Evolutionary conservation across 1,284 basidiomycete species (phyloP), one percentile per base, ranked within the genome.

Genomic region (Cutaneotrichosporon cavernicola): DNA sequence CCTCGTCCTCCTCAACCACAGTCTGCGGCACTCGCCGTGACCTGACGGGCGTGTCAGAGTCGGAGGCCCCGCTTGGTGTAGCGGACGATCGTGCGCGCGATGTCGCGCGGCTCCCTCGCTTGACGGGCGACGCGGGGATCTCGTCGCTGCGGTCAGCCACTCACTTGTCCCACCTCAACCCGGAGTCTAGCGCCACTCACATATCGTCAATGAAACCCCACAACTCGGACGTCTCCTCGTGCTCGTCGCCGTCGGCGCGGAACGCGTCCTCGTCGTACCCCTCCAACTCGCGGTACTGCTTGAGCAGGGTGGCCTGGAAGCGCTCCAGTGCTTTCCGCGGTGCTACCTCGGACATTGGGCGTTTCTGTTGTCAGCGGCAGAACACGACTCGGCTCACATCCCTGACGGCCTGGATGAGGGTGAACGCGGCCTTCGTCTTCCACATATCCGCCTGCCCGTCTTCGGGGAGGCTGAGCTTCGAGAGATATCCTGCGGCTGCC

Each of bases 391-490:
- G 7, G 80, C 87, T 62, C 62, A 92, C 91, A 60, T 83, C 80
- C 69, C 86, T 83, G 57, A 90, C 82, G 69, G 86, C 84, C 22
- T 81, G 79, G 31, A 88, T 78, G 16, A 91, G 81, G 16, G 90
- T 81, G 60, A 88, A 84, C 18, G 90, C 76, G 43, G 86, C 86
- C 62, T 87, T 84, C 60, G 90, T 79, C 65, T 86, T 85, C 69
- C 83, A 82, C 21, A 84, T 81, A 61, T 90, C 88, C 1, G 89
- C 81, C 26, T 86, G 84, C 7, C 73, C 70, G 9, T 63, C 65
- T 32, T 88, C 85, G 0, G 89, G 88, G 14, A 97, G 81, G 71
- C 89, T 84, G 2, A 98, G 82, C 73, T 95, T 92, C 49, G 85
- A 83, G 2, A 98, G 84, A 47, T 91, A 83, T 63, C 93, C 90